Evolutionary conservation across 208 protist species (phyloP).

Genomic region (Trypanosoma caninum): DNA sequence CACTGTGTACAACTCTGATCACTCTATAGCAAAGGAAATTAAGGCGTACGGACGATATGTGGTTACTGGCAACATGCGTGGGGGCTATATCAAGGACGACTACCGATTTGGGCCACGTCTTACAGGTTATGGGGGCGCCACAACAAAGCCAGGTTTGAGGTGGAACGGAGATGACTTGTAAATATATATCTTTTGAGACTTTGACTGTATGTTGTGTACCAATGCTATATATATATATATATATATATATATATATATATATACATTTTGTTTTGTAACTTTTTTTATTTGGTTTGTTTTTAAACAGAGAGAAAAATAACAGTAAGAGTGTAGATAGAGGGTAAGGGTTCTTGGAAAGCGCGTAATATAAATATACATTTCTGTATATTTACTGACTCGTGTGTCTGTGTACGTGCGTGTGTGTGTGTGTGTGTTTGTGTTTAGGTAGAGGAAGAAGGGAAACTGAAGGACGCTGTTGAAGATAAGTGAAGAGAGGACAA

Average conservation of each 20-base stretch:
- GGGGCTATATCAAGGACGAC: slow-evolving; percentile 82
- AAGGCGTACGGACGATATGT: slow-evolving; percentile 75
- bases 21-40: slow-evolving; percentile 49
- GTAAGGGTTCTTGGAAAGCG: no score
- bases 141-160: slow-evolving; percentile 69
- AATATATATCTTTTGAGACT: background rate
- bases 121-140: slow-evolving; percentile 81
- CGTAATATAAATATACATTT: no score
- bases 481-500: slow-evolving; percentile 11
- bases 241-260: slow-evolving; percentile 8
- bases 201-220: background rate
- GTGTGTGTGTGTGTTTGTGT: background rate
- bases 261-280: background rate
- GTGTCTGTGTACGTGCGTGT: slow-evolving; percentile 11
- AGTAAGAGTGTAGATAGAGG: background rate
- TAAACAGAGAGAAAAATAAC: background rate
- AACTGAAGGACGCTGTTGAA: background rate
- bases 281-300: no score
- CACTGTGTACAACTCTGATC: slow-evolving; percentile 64
- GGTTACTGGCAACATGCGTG: slow-evolving; percentile 84
- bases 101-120: slow-evolving; percentile 79
- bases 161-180: slow-evolving; percentile 87
- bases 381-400: no score
- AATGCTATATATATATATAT: slow-evolving; percentile 7
- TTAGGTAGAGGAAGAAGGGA: background rate